Percentiles rank a stretch among this genome's conserved stretches.
phyloP scores from a whole-genome alignment of 2,329 filamentous ascomycete species.

The Botrytis elliptica region DNA sequence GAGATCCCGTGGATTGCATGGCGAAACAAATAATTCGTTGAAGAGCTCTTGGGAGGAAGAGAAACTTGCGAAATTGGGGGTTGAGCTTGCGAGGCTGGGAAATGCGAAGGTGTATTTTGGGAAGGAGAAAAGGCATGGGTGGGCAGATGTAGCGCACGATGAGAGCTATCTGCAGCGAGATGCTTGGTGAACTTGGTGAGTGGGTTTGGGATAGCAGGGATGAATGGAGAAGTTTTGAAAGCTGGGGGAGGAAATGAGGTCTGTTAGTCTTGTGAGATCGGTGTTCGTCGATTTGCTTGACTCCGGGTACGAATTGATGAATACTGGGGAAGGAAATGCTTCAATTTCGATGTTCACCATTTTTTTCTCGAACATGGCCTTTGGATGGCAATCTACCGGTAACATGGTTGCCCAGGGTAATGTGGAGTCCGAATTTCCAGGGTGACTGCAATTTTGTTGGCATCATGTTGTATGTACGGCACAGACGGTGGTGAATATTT shows the following conservation, averaged over 20 bases:
- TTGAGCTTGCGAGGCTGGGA: neutral
- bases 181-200: neutral
- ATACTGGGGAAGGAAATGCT: neutral
- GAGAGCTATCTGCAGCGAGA: neutral
- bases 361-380: accelerated
- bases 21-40: neutral
- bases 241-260: neutral
- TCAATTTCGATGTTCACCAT: neutral
- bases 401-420: neutral
- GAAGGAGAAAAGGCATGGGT: neutral
- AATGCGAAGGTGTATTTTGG: neutral
- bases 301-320: neutral
- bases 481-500: neutral
- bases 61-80: neutral
- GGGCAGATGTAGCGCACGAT: neutral
- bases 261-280: neutral
- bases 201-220: neutral
- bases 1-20: neutral
- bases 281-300: neutral
- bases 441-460: neutral
- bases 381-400: neutral
- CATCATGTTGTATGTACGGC: neutral
- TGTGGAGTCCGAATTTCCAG: neutral
- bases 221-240: neutral
- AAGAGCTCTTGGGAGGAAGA: neutral